Conservation (phyloP, 2,329 filamentous ascomycete species). For the Sphaerulina vaccinii region DNA sequence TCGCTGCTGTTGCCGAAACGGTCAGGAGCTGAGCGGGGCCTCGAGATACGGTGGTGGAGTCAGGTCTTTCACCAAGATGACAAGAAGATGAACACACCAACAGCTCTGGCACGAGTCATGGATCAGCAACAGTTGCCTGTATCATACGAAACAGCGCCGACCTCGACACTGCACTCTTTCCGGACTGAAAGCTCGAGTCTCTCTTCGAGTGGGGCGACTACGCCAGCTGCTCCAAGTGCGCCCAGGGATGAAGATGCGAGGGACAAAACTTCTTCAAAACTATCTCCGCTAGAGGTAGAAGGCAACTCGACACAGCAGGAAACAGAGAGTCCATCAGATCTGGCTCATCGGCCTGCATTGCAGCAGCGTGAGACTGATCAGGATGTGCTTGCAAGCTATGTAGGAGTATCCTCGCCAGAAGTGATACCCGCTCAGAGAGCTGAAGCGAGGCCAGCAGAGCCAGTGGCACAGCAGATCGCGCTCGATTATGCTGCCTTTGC, state of each 20-base stretch:
- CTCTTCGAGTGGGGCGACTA: not conserved
- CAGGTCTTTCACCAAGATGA: conserved; percentile 83
- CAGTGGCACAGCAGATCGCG: conserved; percentile 1
- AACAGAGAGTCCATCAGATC: not conserved
- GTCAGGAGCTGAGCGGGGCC: conserved; percentile 26
- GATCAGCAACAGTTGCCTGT: not conserved
- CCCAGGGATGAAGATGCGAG: too few species aligned
- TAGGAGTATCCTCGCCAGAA: not conserved
- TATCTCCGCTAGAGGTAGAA: not conserved
- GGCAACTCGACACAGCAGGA: not conserved
- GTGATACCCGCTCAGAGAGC: not conserved
- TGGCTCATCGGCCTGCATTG: conserved; percentile 13
- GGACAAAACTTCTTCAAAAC: not conserved
- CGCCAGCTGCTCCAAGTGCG: too few species aligned
- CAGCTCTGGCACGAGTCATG: conserved; percentile 14
- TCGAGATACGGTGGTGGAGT: conserved; percentile 91
- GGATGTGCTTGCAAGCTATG: conserved; percentile 12
- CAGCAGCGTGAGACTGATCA: conserved; percentile 17
- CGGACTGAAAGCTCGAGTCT: not conserved
- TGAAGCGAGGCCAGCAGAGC: not conserved
- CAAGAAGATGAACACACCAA: conserved; percentile 82
- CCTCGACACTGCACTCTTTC: not conserved
- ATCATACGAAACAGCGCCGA: not conserved
- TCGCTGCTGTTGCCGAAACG: conserved; percentile 74
- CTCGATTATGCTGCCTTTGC: conserved; percentile 25